Evolutionary conservation across 2,329 filamentous ascomycete species (phyloP).

Genomic region (Rosellinia necatrix): DNA sequence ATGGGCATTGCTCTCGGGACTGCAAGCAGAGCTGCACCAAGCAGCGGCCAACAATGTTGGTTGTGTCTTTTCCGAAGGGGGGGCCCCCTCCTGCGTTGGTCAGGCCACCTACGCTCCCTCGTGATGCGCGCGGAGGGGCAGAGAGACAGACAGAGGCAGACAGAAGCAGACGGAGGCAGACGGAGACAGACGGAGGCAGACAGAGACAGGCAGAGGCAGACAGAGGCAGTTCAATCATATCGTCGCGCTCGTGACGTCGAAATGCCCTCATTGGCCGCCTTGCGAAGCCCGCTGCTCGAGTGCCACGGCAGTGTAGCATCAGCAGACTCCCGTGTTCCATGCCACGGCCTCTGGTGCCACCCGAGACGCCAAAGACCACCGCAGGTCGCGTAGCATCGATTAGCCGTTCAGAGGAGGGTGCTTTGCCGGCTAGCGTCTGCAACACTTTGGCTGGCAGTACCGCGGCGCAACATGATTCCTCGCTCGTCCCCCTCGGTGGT

Average conservation of each 20-base stretch:
- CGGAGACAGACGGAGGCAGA: no score
- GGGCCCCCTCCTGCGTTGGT: slow-evolving; percentile 1
- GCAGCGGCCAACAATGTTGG: neutral
- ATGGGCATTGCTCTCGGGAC: neutral
- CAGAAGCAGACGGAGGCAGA: no score
- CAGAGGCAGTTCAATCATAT: slow-evolving; percentile 13
- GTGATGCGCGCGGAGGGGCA: no score
- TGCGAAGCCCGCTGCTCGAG: slow-evolving; percentile 22
- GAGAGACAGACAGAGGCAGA: no score
- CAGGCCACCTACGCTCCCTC: no score
- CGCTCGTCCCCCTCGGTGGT: neutral
- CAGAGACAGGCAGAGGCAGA: no score
- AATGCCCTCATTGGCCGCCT: slow-evolving; percentile 23
- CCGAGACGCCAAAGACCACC: slow-evolving; percentile 29
- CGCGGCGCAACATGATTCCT: neutral
- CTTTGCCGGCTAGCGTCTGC: slow-evolving; percentile 9
- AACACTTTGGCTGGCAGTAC: slow-evolving; percentile 2
- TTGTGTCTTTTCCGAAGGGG: neutral
- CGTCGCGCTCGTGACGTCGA: slow-evolving; percentile 6
- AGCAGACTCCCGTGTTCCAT: slow-evolving; percentile 17
- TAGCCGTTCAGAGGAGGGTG: slow-evolving; percentile 17
- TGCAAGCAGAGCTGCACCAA: neutral
- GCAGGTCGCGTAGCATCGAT: slow-evolving; percentile 25
- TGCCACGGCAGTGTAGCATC: slow-evolving; percentile 24
- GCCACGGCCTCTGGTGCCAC: slow-evolving; percentile 22